Base-by-base conservation (phyloP, 495 filamentous ascomycete genomes). In the Trichoderma virens region DNA sequence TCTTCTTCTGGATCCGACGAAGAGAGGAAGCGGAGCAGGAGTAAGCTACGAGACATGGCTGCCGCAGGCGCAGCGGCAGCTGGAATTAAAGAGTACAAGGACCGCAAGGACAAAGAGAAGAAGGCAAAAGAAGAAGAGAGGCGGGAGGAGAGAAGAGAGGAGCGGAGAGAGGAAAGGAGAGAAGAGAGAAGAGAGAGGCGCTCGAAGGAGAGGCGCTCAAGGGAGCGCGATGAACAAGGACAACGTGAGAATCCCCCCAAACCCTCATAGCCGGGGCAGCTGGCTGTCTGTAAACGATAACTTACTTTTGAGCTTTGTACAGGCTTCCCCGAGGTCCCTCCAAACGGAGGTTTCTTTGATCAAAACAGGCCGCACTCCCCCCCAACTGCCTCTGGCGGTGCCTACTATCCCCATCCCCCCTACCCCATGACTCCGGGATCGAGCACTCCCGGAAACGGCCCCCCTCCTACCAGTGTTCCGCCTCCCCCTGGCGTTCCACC, bases 11-110 rank as follows among this genome's bases (percentile, higher is more conserved):
- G 66, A 25, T 80, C 79, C 13, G 80, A 77, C 62, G 73, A 27
- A 66, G 75, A 51, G 68, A 77, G 61, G 79, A 81, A 83, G 67
- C 82, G 88, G 66, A 86, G 82, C 66, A 71, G 75, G 68, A 90
- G 88, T 62, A 81, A 81, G 63, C 79, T 87, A 43, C 81, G 86
- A 31, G 83, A 86, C 47, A 63, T 90, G n/a, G 87, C 88, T 56
- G 84, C 83, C 27, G 89, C 83, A 3, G 87, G 84, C 23, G 90
- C 88, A 1, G 86, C 89, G 16, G 92, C 88, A 5, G 81, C 93
- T 65, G 90, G 89, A n/a, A 85, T 91, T 20, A 88, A 85, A 65
- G 88, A 91, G 71, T 85, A 82, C 59, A 83, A 82, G 65, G 88
- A 91, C 4, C 70, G 67, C n/a, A 72, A 72, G 27, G 74, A 74